Evolutionary conservation across 768 basidiomycete genomes (phyloP).

Genomic region (Thelephora aurantiotincta): DNA sequence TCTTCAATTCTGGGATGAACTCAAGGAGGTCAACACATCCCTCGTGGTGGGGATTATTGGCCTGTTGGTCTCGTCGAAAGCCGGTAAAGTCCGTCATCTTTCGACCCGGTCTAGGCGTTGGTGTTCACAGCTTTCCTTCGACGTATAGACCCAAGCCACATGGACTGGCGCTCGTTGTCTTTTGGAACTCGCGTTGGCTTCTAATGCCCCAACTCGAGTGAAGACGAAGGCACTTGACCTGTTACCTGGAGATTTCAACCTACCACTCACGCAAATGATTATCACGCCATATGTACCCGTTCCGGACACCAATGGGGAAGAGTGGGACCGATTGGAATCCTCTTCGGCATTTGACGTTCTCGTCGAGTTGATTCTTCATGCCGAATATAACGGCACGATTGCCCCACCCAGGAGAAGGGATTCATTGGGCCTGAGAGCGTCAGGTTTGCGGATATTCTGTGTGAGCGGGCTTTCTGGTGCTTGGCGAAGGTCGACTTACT

Average conservation of each 20-base stretch:
- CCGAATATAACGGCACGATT: slow-evolving; percentile 65
- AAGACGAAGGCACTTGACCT: slow-evolving; percentile 67
- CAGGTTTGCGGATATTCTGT: slow-evolving; percentile 75
- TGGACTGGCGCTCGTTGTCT: slow-evolving; percentile 60
- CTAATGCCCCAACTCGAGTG: slow-evolving; percentile 80
- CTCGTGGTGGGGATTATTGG: slow-evolving; percentile 77
- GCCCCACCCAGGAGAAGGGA: slow-evolving; percentile 50
- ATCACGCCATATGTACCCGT: slow-evolving; percentile 65
- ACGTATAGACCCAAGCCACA: slow-evolving; percentile 39
- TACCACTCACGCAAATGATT: slow-evolving; percentile 51
- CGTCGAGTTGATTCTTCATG: slow-evolving; percentile 71
- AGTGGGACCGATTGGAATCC: slow-evolving; percentile 80
- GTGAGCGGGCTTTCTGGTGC: slow-evolving; percentile 24
- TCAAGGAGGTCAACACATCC: slow-evolving; percentile 71
- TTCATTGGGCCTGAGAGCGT: slow-evolving; percentile 58
- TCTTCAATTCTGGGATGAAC: slow-evolving; percentile 87
- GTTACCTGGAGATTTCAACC: slow-evolving; percentile 39
- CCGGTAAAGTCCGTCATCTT: slow-evolving; percentile 34
- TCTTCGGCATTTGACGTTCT: slow-evolving; percentile 73
- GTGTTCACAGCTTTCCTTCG: not conserved
- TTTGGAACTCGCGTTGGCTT: slow-evolving; percentile 77
- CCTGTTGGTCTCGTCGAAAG: slow-evolving; percentile 69
- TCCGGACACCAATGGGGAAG: slow-evolving; percentile 77
- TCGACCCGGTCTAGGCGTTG: not conserved
- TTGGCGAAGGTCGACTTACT: not conserved